These are phyloP conservation scores for Cladophialophora immunda DNA, from an alignment of 2,329 filamentous ascomycete species.

Conservation along the genomic window DNA sequence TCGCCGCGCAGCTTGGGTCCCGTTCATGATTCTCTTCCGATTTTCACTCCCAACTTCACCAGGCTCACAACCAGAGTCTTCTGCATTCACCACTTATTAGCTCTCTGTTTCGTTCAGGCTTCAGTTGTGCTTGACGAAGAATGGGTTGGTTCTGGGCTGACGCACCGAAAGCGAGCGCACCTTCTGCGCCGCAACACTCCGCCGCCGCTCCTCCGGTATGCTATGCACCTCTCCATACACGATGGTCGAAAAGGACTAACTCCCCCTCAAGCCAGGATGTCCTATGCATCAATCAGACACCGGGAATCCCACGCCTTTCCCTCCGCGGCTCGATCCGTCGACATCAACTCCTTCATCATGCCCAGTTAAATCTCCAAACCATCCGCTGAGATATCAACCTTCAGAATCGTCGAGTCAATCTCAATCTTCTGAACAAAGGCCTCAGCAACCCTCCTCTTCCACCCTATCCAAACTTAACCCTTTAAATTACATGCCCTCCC, in stretches of 20 bases:
- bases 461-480: conserved; percentile 74
- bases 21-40: neutral
- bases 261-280: conserved; percentile 53
- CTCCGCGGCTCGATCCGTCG: conserved; percentile 32
- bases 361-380: conserved; percentile 42
- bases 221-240: neutral
- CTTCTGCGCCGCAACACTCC: conserved; percentile 48
- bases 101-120: neutral
- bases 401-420: neutral
- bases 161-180: conserved; percentile 46
- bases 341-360: conserved; percentile 44
- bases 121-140: neutral
- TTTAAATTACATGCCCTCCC: conserved; percentile 94
- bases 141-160: conserved; percentile 81
- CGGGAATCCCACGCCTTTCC: conserved; percentile 42
- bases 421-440: conserved; percentile 1
- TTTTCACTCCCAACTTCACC: neutral
- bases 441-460: conserved; percentile 46
- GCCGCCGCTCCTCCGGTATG: conserved; percentile 60
- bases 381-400: conserved; percentile 20
- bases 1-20: neutral
- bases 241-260: neutral
- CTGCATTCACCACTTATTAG: neutral
- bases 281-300: conserved; percentile 69
- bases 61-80: neutral